Evolutionary conservation across 257 asterid species (phyloP).

Genomic region (Ilex aquifolium): DNA sequence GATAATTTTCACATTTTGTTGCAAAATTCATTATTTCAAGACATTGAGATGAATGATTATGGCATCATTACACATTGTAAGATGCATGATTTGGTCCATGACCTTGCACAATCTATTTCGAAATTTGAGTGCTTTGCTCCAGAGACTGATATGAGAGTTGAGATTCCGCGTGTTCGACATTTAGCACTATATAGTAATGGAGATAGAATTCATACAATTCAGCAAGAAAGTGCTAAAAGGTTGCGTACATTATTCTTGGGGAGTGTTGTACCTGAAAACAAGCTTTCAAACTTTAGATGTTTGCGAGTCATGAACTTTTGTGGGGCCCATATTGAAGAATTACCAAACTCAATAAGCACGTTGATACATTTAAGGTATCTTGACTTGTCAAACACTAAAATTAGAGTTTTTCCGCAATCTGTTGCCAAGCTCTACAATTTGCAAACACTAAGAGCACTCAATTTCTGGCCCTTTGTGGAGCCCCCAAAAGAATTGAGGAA

Average conservation of each 20-base stretch:
- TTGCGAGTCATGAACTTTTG: background rate
- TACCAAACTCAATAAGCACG: background rate
- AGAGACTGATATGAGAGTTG: background rate
- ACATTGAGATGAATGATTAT: background rate
- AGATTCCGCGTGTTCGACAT: background rate
- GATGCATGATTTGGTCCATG: constrained; percentile 15
- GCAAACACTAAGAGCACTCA: background rate
- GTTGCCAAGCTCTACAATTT: background rate
- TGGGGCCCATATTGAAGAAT: background rate
- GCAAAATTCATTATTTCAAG: background rate
- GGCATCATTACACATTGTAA: background rate
- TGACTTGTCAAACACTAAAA: too few species aligned
- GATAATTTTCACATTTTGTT: background rate
- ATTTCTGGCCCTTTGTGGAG: background rate
- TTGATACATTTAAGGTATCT: background rate
- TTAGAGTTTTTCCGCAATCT: background rate
- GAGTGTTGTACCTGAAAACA: constrained; percentile 13
- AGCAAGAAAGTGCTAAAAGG: too few species aligned
- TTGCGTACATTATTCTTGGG: background rate
- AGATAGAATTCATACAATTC: background rate
- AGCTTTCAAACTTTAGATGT: background rate
- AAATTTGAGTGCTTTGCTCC: background rate
- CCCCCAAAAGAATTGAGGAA: background rate
- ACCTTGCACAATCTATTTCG: constrained; percentile 17
- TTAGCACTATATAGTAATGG: constrained; percentile 1